phyloP scores from a whole-genome alignment of 345 rosid genomes.

The Tarenaya hassleriana region DNA sequence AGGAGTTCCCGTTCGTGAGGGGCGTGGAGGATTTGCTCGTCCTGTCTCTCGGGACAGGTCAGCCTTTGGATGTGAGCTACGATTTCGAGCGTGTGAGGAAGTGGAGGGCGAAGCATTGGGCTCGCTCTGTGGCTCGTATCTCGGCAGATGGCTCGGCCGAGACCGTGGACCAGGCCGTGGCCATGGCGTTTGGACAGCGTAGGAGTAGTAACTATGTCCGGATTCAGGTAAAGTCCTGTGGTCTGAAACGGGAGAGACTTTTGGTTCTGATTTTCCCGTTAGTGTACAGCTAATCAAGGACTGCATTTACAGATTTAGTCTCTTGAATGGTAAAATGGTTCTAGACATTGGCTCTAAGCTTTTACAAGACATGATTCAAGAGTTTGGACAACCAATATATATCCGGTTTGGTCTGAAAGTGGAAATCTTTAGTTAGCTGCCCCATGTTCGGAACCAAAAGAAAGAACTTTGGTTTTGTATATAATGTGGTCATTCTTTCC shows the following conservation, averaged over 20 bases:
- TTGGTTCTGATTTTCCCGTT: background rate
- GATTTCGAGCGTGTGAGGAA: conserved; percentile 68
- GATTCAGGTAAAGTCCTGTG: conserved; percentile 60
- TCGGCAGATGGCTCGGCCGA: conserved; percentile 76
- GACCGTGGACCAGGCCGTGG: conserved; percentile 84
- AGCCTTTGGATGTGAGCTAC: conserved; percentile 61
- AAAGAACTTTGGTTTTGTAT: background rate
- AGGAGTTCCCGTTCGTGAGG: conserved; percentile 92
- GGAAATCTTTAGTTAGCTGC: no score
- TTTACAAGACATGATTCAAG: no score
- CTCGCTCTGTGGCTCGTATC: conserved; percentile 76
- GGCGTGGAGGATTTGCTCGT: conserved; percentile 95
- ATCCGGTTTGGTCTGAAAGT: no score
- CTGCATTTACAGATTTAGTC: no score
- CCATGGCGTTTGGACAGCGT: conserved; percentile 83
- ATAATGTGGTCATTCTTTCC: background rate
- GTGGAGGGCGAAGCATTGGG: conserved; percentile 88
- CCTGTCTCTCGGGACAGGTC: conserved; percentile 74
- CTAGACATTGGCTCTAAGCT: no score
- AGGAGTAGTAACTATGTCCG: conserved; percentile 71
- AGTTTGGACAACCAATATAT: no score
- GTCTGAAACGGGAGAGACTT: no score
- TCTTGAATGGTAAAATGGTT: no score
- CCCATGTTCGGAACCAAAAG: no score
- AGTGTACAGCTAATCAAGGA: background rate